A percentile compares a stretch with the other conserved stretches of the same genome.
These are phyloP conservation scores for Solanum raphanifolium DNA, from an alignment of 257 asterid genomes.

Conservation along the genomic window DNA sequence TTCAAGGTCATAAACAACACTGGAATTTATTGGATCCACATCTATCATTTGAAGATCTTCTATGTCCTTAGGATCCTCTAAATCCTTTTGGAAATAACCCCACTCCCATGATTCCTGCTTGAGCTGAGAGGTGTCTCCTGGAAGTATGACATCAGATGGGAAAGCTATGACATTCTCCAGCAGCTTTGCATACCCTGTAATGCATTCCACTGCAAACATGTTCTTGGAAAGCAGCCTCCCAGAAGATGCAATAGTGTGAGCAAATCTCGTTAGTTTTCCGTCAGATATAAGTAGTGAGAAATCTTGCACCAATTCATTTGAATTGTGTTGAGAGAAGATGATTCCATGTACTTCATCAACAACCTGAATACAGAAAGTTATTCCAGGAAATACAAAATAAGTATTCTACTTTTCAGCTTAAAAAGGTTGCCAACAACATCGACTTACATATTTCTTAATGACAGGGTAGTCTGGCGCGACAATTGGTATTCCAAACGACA, in stretches of 20 bases:
- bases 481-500: conserved; percentile 83
- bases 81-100: conserved; percentile 46
- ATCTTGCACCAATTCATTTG: conserved; percentile 51
- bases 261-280: conserved; percentile 51
- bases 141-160: conserved; percentile 82
- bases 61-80: conserved; percentile 26
- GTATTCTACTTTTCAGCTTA: neutral
- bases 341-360: conserved; percentile 82
- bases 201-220: conserved; percentile 81
- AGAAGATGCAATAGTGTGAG: conserved; percentile 61
- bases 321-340: conserved; percentile 44
- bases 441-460: conserved; percentile 63
- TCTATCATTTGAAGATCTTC: conserved; percentile 21
- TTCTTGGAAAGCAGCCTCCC: conserved; percentile 73
- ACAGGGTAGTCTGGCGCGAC: conserved; percentile 68
- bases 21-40: conserved; percentile 31
- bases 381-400: conserved; percentile 6
- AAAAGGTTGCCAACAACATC: conserved; percentile 9
- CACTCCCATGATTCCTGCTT: conserved; percentile 68
- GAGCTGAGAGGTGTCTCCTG: conserved; percentile 52
- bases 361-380: conserved; percentile 40
- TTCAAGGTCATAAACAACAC: conserved; percentile 68
- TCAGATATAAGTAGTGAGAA: conserved; percentile 62
- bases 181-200: conserved; percentile 49
- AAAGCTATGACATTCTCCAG: conserved; percentile 67